These are phyloP conservation scores for Talaromyces rugulosus DNA, from an alignment of 2,329 filamentous ascomycete genomes.

Conservation along the genomic window DNA sequence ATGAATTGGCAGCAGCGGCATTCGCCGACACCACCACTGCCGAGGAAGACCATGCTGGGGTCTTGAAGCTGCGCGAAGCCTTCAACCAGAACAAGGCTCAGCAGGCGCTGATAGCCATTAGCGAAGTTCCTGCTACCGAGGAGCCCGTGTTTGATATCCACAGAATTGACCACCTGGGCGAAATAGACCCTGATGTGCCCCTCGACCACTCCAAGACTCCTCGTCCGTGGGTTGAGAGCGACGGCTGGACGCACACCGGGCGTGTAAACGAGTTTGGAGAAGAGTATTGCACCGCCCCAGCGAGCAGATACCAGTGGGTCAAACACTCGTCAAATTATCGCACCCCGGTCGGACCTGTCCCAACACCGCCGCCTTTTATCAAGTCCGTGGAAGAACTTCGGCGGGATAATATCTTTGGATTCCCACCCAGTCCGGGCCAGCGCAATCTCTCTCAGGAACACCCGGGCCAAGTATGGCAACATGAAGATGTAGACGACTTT, in stretches of 20 bases:
- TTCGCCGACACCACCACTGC: conserved; percentile 6
- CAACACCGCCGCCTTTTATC: conserved; percentile 22
- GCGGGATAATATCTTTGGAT: conserved; percentile 28
- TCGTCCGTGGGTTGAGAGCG: conserved; percentile 23
- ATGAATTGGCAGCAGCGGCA: conserved; percentile 17
- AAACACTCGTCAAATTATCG: conserved; percentile 25
- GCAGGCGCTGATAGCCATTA: background rate
- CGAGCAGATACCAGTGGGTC: conserved; percentile 20
- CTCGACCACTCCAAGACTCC: conserved; percentile 17
- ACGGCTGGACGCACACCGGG: conserved; percentile 29
- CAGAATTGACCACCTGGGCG: conserved; percentile 6
- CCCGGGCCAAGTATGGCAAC: conserved; percentile 11
- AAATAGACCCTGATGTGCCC: conserved; percentile 9
- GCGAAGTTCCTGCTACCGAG: background rate
- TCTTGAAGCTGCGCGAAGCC: conserved; percentile 7
- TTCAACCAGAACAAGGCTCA: conserved; percentile 7
- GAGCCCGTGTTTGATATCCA: background rate
- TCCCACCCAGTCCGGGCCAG: conserved; percentile 26
- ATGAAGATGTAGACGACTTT: conserved; percentile 22
- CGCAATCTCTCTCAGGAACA: conserved; percentile 25
- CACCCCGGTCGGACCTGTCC: conserved; percentile 18
- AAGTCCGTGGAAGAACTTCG: conserved; percentile 24
- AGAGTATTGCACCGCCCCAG: conserved; percentile 22
- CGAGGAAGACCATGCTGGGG: conserved; percentile 9
- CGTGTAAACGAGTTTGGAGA: conserved; percentile 25